These are phyloP conservation scores for Neonectria neomacrospora DNA, from an alignment of 2,329 filamentous ascomycete species.

Conservation along the genomic window DNA sequence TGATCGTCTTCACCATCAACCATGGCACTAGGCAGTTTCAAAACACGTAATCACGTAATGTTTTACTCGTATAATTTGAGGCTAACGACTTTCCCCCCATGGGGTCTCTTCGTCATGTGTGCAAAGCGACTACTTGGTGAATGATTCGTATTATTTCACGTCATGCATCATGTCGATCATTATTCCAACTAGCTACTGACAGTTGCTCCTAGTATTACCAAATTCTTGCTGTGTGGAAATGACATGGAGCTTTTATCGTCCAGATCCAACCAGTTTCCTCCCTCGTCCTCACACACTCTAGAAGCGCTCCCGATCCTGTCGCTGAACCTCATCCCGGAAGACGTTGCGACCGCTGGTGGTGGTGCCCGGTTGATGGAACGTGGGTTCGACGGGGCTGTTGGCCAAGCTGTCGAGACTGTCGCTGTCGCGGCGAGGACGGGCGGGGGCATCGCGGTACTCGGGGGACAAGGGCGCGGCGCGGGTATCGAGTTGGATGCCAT, in stretches of 20 bases:
- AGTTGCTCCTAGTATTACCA: constrained; percentile 25
- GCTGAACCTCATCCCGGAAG: constrained; percentile 62
- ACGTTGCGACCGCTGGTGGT: constrained; percentile 52
- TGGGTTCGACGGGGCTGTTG: constrained; percentile 57
- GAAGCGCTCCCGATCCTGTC: constrained; percentile 57
- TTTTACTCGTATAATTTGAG: background rate
- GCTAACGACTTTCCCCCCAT: background rate
- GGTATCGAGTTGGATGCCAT: constrained; percentile 59
- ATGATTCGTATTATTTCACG: constrained; percentile 40
- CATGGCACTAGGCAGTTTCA: background rate
- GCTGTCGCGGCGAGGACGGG: constrained; percentile 52
- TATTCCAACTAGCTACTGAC: constrained; percentile 30
- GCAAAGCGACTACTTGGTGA: constrained; percentile 26
- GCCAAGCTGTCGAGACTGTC: constrained; percentile 62
- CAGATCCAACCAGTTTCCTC: constrained; percentile 1
- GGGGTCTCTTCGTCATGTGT: background rate
- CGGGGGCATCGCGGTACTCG: constrained; percentile 52
- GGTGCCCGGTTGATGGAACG: constrained; percentile 53
- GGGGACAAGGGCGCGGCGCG: constrained; percentile 34
- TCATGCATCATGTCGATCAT: constrained; percentile 40
- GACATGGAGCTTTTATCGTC: constrained; percentile 4
- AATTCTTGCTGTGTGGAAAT: constrained; percentile 24
- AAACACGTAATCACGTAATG: background rate
- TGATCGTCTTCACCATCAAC: background rate
- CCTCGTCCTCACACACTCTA: constrained; percentile 24